Evolutionary conservation across 331 rosid genomes (phyloP), one percentile per base, ranked within the genome.

Genomic region (Malus hybrid): DNA sequence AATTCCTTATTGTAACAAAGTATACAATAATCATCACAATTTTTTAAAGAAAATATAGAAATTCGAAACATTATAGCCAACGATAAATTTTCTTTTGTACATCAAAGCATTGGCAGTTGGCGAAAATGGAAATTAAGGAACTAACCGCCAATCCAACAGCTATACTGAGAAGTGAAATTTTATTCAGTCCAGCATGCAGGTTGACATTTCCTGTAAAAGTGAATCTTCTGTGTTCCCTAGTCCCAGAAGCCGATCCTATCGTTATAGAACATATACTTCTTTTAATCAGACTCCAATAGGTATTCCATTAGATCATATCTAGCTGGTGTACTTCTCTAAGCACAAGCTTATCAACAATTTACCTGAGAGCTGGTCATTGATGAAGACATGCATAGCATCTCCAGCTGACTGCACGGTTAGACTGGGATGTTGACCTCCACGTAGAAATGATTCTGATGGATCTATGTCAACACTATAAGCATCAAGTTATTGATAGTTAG

Each of bases 131-230:
- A 67, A 54, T 75, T 16, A 72, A 76, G 61, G 77, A 77, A 82
- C 90, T 87, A 68, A 91, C 93, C 24, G 90, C 85, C 55, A 91
- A 83, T 84, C 93, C 97, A 69, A 87, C 86, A 66, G 93, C 89
- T 65, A 91, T 82, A 60, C 90, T 89, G 55, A 89, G 97, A 72
- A 91, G 86, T 77, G 97, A 87, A 42, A 91, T 78, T 83, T 72
- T 87, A 63, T 91, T 91, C 22, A 80, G 46, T 83, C 97, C 93
- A 20, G 92, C 83, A 9, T 15, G 89, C 63, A 91, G 85, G 64
- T 76, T 78, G 59, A 81, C 73, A 33, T 88, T 85, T 31, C 89
- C 90, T 19, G 89, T 76, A 63, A 79, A 91, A 57, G 88, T 81
- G 76, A 81, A 87, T 81, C 93, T 83, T 84, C 81, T 81, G 12